Percentiles rank a stretch among this genome's conserved stretches.
Conservation (phyloP, 2,329 filamentous ascomycete species). For the Neonectria neomacrospora region DNA sequence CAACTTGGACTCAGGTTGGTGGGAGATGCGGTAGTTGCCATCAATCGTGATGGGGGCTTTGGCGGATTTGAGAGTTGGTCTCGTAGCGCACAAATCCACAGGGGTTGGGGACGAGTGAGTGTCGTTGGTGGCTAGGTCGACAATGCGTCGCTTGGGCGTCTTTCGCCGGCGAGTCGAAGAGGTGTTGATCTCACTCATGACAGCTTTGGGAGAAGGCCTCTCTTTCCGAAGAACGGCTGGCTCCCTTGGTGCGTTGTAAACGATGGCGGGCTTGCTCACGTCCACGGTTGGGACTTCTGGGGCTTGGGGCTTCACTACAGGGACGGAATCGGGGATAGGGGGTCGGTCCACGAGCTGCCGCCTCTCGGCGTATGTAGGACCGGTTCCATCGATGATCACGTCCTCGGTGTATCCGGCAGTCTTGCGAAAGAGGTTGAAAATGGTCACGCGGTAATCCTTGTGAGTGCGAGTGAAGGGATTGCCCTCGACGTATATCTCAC, state of each 20-base stretch:
- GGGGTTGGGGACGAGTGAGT: constrained; percentile 44
- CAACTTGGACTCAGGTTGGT: constrained; percentile 52
- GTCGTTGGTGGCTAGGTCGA: constrained; percentile 70
- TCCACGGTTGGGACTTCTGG: constrained; percentile 72
- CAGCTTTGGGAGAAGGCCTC: constrained; percentile 61
- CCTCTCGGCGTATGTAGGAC: constrained; percentile 86
- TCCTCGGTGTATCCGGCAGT: constrained; percentile 92
- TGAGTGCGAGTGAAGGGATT: constrained; percentile 94
- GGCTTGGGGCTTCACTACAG: constrained; percentile 77
- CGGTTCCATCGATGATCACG: constrained; percentile 85
- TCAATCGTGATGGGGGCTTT: constrained; percentile 40
- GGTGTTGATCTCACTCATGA: constrained; percentile 68
- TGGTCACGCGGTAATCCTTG: constrained; percentile 83
- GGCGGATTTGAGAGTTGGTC: constrained; percentile 31
- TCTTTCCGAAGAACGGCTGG: constrained; percentile 69
- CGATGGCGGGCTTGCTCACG: constrained; percentile 73
- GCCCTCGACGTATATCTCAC: constrained; percentile 90
- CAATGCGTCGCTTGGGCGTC: constrained; percentile 71
- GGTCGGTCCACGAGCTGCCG: constrained; percentile 85
- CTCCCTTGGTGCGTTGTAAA: constrained; percentile 63
- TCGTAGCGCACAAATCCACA: constrained; percentile 42
- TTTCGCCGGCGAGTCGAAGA: constrained; percentile 70
- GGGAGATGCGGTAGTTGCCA: constrained; percentile 59
- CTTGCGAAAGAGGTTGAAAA: constrained; percentile 95
- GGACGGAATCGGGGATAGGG: constrained; percentile 78